Base-by-base conservation (phyloP, 2,329 filamentous ascomycete genomes). In the Diaporthe caulivora region DNA sequence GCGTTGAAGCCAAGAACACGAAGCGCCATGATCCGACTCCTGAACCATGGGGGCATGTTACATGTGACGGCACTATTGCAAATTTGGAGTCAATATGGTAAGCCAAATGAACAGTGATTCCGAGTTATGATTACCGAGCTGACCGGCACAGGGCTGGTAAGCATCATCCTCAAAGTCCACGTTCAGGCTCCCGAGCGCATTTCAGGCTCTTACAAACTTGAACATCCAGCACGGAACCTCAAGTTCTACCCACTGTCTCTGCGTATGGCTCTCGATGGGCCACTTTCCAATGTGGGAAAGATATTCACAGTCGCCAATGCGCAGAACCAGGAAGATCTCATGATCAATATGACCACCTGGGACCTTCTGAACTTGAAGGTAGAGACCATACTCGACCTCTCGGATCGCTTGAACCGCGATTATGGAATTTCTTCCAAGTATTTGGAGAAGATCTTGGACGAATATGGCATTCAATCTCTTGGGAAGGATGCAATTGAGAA, bases 21-120 rank as follows among this genome's bases (percentile, higher is more conserved):
- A 72, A 75, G 7, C 80, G 82, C 0, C 69, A 77, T 1, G 78
- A 75, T 0, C 40, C 51, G 2, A 37, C n/a, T 3, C 58, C 47
- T 7, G 51, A 49, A 1, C 34, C 70, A 11, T 87, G 86, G 86
- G 85, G 85, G 0, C 86, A 87, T 72, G 79, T 87, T 9, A 86
- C 85, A 0, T 85, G 82, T 51, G 85, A 81, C 34, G 86, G 85
- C 0, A 84, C 83, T 0, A 81, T 87, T 44, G 86, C 86, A 1
- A 87, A 87, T 73, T 76, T 88, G 0, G 86, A 87, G 75, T 84
- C 85, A 1, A 84, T 87, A 0, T 87, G 85, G 86, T 44, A 57
- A 84, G 84, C 84, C 26, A 1, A 8, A 55, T 17, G 31, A n/a
- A 31, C 18, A 8, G 29, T 18, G 8, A 7, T 37, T 0, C 3